phyloP scores from a whole-genome alignment of 2,329 filamentous ascomycete genomes.

The Hypocrella siamensis region DNA sequence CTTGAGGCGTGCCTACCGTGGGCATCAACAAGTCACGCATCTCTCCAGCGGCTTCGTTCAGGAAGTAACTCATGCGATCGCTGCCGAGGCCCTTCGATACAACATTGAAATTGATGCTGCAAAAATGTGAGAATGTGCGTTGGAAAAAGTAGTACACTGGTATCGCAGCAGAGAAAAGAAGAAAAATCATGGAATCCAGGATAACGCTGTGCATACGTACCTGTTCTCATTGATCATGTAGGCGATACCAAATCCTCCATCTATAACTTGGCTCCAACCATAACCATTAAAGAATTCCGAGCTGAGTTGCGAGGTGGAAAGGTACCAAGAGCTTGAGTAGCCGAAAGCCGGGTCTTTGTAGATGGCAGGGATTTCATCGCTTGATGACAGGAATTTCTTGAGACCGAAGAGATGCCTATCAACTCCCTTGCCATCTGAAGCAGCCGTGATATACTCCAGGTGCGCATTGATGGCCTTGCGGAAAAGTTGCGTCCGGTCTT shows the following conservation, averaged over 20 bases:
- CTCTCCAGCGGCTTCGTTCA: conserved; percentile 85
- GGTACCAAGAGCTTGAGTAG: conserved; percentile 80
- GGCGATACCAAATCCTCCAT: conserved; percentile 90
- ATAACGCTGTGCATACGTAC: conserved; percentile 20
- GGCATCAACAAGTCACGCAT: conserved; percentile 75
- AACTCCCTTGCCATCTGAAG: conserved; percentile 82
- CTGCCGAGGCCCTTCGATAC: conserved; percentile 85
- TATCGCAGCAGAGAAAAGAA: no score
- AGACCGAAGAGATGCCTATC: conserved; percentile 95
- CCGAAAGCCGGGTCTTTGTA: conserved; percentile 75
- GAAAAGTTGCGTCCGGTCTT: conserved; percentile 59
- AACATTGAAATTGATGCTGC: conserved; percentile 91
- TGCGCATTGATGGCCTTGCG: conserved; percentile 68
- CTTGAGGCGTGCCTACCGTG: conserved; percentile 64
- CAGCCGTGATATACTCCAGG: conserved; percentile 78
- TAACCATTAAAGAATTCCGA: conserved; percentile 98
- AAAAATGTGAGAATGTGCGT: conserved; percentile 4
- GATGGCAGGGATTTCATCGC: conserved; percentile 66
- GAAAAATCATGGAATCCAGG: no score
- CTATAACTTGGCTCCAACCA: conserved; percentile 95
- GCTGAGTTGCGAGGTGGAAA: conserved; percentile 79
- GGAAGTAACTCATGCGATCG: conserved; percentile 86
- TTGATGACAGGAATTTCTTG: conserved; percentile 72
- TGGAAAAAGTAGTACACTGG: no score
- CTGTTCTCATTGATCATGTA: conserved; percentile 99